A percentile compares a stretch with the other conserved stretches of the same genome.
phyloP scores from a whole-genome alignment of 331 rosid genomes.

The Quercus lobata region DNA sequence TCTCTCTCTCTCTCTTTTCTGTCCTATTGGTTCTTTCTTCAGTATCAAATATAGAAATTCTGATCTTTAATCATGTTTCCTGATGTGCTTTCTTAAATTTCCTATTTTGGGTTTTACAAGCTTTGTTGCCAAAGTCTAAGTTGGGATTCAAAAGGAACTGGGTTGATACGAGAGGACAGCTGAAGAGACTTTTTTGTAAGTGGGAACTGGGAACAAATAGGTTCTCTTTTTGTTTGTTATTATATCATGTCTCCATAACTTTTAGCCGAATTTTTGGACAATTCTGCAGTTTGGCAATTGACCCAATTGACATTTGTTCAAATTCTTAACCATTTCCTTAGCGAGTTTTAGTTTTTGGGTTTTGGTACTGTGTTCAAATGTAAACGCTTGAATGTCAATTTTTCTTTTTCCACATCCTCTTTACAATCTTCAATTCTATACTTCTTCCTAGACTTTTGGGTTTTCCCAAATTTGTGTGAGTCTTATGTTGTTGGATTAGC shows the following conservation, averaged over 20 bases:
- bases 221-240: neutral
- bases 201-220: neutral
- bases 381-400: neutral
- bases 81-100: neutral
- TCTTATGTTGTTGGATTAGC: constrained; percentile 18
- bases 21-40: neutral
- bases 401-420: neutral
- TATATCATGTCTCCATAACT: too few relatives aligned
- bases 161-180: neutral
- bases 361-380: constrained; percentile 3
- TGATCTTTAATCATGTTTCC: neutral
- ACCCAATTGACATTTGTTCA: neutral
- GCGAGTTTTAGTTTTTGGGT: neutral
- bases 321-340: neutral
- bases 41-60: neutral
- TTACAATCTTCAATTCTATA: neutral
- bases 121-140: neutral
- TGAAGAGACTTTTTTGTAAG: neutral
- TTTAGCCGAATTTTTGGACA: neutral
- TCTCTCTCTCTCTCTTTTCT: neutral
- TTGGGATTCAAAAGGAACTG: neutral
- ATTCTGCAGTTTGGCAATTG: neutral
- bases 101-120: neutral
- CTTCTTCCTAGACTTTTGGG: neutral
- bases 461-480: neutral